A percentile compares a stretch with the other conserved stretches of the same genome.
These are phyloP conservation scores for Trapa bicornis DNA, from an alignment of 345 rosid genomes.

Conservation along the genomic window DNA sequence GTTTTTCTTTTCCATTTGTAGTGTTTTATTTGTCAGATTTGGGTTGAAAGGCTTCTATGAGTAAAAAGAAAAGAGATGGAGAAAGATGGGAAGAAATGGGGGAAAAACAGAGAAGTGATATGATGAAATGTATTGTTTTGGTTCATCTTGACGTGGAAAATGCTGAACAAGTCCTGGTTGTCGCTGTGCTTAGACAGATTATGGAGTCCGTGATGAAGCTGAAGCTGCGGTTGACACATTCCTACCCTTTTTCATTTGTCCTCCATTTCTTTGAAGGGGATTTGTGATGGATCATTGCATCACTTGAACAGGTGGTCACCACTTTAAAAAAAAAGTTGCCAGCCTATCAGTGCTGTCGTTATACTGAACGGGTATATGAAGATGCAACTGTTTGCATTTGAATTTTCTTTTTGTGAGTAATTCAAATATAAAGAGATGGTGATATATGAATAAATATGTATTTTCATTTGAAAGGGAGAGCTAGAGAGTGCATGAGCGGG, in stretches of 20 bases:
- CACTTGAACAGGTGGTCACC: too few relatives aligned
- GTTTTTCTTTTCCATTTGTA: neutral
- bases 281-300: too few relatives aligned
- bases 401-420: too few relatives aligned
- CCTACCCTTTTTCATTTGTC: neutral
- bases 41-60: neutral
- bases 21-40: neutral
- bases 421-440: too few relatives aligned
- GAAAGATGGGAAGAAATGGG: too few relatives aligned
- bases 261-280: neutral
- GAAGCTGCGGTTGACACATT: neutral
- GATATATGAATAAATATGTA: too few relatives aligned
- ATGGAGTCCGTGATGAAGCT: neutral
- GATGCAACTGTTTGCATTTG: too few relatives aligned
- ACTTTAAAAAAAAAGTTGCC: too few relatives aligned
- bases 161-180: neutral
- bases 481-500: too few relatives aligned
- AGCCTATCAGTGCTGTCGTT: too few relatives aligned
- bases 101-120: neutral
- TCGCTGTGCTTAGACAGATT: neutral
- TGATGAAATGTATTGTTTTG: neutral
- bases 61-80: neutral
- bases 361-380: too few relatives aligned
- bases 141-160: neutral
- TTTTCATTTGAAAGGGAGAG: too few relatives aligned